phyloP scores from a whole-genome alignment of 2,329 filamentous ascomycete species.

The Colletotrichum horii region DNA sequence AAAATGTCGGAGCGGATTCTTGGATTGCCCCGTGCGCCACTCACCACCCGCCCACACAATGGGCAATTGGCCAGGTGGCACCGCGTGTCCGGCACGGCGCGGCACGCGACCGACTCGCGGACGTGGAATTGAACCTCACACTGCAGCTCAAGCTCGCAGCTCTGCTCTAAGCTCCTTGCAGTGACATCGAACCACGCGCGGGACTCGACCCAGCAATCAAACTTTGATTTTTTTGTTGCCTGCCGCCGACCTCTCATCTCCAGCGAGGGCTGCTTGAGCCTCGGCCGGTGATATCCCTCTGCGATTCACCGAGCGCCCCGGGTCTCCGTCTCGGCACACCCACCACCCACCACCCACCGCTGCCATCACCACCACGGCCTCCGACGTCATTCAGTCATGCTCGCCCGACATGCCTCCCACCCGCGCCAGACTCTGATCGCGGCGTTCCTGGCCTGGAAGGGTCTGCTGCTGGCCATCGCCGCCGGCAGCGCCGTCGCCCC shows the following conservation, averaged over 20 bases:
- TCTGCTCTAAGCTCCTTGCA: not conserved
- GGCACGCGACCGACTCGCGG: not conserved
- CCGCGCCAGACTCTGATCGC: constrained; percentile 31
- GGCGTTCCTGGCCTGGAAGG: constrained; percentile 71
- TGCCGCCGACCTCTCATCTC: not conserved
- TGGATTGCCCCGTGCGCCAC: not conserved
- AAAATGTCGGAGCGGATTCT: not conserved
- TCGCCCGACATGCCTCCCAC: constrained; percentile 12
- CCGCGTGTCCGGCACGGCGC: not conserved
- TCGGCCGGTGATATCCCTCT: not conserved
- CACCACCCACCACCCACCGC: not conserved
- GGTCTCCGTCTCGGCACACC: not conserved
- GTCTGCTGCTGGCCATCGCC: constrained; percentile 67
- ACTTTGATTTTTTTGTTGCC: not conserved
- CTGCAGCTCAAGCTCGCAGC: not conserved
- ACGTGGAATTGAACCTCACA: not conserved
- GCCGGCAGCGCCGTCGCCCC: constrained; percentile 52
- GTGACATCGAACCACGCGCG: not conserved
- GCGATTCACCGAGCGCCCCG: not conserved
- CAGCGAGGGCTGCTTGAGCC: not conserved
- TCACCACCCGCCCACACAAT: not conserved
- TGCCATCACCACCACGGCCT: not conserved
- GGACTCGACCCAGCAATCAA: not conserved
- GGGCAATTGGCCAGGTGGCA: constrained; percentile 2
- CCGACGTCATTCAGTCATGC: constrained; percentile 14